A percentile compares a stretch with the other conserved stretches of the same genome.
Conservation (phyloP, 208 protist species). For the Crithidia brevicula region DNA sequence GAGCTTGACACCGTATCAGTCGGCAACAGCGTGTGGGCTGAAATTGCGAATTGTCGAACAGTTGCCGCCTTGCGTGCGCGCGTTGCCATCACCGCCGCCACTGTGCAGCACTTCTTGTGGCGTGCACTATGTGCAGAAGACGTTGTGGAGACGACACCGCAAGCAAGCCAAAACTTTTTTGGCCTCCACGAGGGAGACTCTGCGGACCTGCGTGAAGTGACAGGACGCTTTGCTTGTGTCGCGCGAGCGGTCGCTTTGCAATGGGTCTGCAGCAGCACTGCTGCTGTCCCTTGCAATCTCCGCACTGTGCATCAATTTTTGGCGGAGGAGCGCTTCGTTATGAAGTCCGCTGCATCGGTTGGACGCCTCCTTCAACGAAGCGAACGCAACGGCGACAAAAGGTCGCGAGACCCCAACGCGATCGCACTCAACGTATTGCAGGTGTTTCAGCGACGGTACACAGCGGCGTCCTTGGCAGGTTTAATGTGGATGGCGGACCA, state of each 20-base stretch:
- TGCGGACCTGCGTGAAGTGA: neutral
- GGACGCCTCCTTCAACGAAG: neutral
- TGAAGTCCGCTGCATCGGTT: conserved; percentile 7
- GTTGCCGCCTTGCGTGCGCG: conserved; percentile 36
- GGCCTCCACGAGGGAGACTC: too few relatives aligned
- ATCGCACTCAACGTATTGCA: neutral
- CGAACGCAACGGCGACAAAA: neutral
- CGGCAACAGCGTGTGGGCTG: too few relatives aligned
- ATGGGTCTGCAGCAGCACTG: conserved; percentile 17
- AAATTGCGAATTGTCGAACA: too few relatives aligned
- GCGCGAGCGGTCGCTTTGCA: conserved; percentile 29
- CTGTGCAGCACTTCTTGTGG: conserved; percentile 25
- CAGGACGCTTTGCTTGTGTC: conserved; percentile 1
- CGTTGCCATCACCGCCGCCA: conserved; percentile 23
- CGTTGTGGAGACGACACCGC: neutral
- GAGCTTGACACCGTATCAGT: neutral
- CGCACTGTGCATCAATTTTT: conserved; percentile 8
- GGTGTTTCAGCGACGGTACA: conserved; percentile 4
- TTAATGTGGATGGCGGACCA: conserved; percentile 18
- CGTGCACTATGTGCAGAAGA: neutral
- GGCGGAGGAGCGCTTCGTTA: conserved; percentile 16
- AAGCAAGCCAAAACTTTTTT: too few relatives aligned
- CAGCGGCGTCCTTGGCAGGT: conserved; percentile 2
- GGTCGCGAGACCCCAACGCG: neutral
- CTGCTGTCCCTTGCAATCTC: neutral